Percentiles rank a stretch among this genome's conserved stretches.
Conservation (phyloP, 2,329 filamentous ascomycete species). For the Xylariales sp. region DNA sequence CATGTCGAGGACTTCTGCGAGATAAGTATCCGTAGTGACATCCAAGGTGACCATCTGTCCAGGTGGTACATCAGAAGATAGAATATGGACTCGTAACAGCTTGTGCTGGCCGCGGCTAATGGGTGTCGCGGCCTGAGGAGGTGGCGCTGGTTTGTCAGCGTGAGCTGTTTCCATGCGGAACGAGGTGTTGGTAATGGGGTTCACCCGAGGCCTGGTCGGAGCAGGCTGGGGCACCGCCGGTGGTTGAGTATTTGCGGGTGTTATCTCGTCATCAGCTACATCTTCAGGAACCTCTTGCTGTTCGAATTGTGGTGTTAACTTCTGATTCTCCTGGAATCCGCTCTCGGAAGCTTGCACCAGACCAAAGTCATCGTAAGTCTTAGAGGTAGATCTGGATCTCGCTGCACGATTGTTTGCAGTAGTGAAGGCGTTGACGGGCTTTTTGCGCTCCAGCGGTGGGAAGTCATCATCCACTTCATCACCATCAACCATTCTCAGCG, state of each 20-base stretch:
- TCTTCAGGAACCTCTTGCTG: conserved; percentile 42
- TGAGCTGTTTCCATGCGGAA: conserved; percentile 49
- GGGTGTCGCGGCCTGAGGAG: conserved; percentile 33
- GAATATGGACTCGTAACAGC: conserved; percentile 67
- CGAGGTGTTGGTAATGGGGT: conserved; percentile 59
- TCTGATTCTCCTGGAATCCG: conserved; percentile 66
- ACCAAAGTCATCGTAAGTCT: conserved; percentile 78
- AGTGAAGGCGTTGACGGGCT: conserved; percentile 72
- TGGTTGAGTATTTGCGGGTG: conserved; percentile 41
- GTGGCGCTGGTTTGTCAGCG: conserved; percentile 52
- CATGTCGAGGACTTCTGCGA: conserved; percentile 75
- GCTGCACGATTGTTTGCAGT: conserved; percentile 71
- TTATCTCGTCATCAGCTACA: conserved; percentile 32
- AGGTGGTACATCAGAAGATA: conserved; percentile 63
- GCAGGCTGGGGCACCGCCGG: conserved; percentile 19
- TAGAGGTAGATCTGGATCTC: conserved; percentile 62
- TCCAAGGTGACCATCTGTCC: conserved; percentile 71
- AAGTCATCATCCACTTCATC: conserved; percentile 85
- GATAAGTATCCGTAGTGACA: conserved; percentile 77
- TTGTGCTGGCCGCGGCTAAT: conserved; percentile 61
- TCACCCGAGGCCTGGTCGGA: conserved; percentile 37
- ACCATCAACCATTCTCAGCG: conserved; percentile 76
- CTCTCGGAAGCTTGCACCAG: conserved; percentile 67
- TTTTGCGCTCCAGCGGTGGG: conserved; percentile 69
- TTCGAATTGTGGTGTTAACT: conserved; percentile 61